A percentile compares a stretch with the other conserved stretches of the same genome.
Evolutionary conservation across 2,329 filamentous ascomycete species (phyloP).

Genomic region (Parastagonospora avenae): DNA sequence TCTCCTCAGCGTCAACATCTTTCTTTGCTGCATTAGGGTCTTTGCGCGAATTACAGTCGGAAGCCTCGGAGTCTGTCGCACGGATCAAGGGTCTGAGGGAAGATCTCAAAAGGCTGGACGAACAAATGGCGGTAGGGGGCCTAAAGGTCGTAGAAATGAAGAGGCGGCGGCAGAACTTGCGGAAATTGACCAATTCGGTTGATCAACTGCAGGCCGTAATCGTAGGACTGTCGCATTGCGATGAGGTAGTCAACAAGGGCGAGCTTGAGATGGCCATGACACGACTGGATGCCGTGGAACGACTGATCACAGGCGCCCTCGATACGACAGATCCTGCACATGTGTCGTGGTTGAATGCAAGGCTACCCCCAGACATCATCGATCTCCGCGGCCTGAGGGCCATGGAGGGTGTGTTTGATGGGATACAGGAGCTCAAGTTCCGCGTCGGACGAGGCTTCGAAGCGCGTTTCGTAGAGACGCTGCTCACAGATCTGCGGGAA

Average conservation of each 20-base stretch:
- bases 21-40: conserved; percentile 96
- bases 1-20: conserved; percentile 91
- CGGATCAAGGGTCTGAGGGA: conserved; percentile 80
- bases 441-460: conserved; percentile 90
- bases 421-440: conserved; percentile 75
- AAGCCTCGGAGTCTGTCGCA: conserved; percentile 87
- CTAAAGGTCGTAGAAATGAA: conserved; percentile 85
- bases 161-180: conserved; percentile 80
- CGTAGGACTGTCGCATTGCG: conserved; percentile 74
- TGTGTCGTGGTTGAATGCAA: conserved; percentile 40
- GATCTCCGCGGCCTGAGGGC: conserved; percentile 80
- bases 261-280: conserved; percentile 80
- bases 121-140: conserved; percentile 84
- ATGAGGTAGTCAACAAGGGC: conserved; percentile 81
- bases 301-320: conserved; percentile 75
- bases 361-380: conserved; percentile 54
- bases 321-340: conserved; percentile 44
- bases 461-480: conserved; percentile 73
- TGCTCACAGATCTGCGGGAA: conserved; percentile 79
- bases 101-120: conserved; percentile 80
- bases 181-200: conserved; percentile 80
- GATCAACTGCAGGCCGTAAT: conserved; percentile 82
- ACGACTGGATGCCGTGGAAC: conserved; percentile 77
- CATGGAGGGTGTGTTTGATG: conserved; percentile 77
- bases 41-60: conserved; percentile 85